Conservation (phyloP, 2,329 filamentous ascomycete genomes). For the Sodiomyces alkalinus region DNA sequence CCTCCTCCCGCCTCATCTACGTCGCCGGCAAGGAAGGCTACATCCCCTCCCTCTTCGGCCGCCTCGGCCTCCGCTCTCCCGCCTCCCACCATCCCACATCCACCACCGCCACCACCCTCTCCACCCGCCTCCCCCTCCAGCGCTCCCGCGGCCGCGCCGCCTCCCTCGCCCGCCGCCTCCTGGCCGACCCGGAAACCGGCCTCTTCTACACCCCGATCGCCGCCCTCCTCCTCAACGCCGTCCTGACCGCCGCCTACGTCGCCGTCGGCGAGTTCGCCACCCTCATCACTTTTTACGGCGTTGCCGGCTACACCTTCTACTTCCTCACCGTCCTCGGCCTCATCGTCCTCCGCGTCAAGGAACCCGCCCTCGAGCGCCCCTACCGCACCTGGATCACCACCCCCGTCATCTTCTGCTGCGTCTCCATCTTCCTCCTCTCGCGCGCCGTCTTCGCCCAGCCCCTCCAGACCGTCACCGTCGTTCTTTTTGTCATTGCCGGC, state of each 20-base stretch:
- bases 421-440: conserved; percentile 81
- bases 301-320: conserved; percentile 94
- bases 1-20: conserved; percentile 81
- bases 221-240: conserved; percentile 69
- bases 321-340: conserved; percentile 89
- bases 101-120: conserved; percentile 25
- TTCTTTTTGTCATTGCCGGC: conserved; percentile 70
- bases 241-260: conserved; percentile 63
- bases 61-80: conserved; percentile 53
- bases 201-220: conserved; percentile 92
- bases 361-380: conserved; percentile 76
- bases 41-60: conserved; percentile 69
- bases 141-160: conserved; percentile 40
- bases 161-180: conserved; percentile 41
- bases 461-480: conserved; percentile 73
- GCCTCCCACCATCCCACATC: too few species aligned
- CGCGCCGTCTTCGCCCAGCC: conserved; percentile 84
- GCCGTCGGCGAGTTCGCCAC: conserved; percentile 81
- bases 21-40: conserved; percentile 92
- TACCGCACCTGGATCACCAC: conserved; percentile 96
- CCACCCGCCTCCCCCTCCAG: conserved; percentile 28
- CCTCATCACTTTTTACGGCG: conserved; percentile 90
- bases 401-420: conserved; percentile 96
- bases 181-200: conserved; percentile 64
- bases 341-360: conserved; percentile 75